These are phyloP conservation scores for Tephrocybe sp. DNA, from an alignment of 768 basidiomycete genomes.

Conservation along the genomic window DNA sequence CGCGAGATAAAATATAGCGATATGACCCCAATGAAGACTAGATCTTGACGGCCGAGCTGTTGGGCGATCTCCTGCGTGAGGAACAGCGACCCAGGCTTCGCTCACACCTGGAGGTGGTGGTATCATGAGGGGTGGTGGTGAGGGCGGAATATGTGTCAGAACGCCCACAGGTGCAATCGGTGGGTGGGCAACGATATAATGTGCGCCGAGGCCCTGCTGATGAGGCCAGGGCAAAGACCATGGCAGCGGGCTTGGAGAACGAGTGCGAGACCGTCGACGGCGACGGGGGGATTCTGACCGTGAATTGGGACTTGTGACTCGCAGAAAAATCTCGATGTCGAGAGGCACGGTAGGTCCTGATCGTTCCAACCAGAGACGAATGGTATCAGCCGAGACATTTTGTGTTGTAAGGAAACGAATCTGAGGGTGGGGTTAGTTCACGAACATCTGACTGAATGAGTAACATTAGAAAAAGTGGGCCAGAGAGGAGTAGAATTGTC, in stretches of 20 bases:
- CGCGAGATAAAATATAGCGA: constrained; percentile 74
- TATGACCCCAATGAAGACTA: constrained; percentile 75
- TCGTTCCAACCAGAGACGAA: constrained; percentile 81
- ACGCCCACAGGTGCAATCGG: constrained; percentile 21
- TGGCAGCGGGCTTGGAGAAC: constrained; percentile 26
- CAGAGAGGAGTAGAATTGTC: no score
- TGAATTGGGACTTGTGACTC: constrained; percentile 35
- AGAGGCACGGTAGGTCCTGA: constrained; percentile 68
- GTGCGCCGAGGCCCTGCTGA: constrained; percentile 26
- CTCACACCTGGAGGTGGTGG: constrained; percentile 37
- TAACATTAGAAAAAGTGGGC: no score
- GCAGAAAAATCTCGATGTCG: constrained; percentile 79
- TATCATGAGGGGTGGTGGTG: constrained; percentile 43
- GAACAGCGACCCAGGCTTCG: constrained; percentile 35
- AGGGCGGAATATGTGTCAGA: constrained; percentile 27
- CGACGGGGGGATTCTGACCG: constrained; percentile 20
- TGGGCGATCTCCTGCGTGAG: constrained; percentile 22
- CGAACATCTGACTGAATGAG: background rate
- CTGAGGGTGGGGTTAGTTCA: constrained; percentile 30
- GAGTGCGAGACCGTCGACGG: constrained; percentile 24
- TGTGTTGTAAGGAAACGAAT: constrained; percentile 74
- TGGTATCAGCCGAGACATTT: constrained; percentile 69
- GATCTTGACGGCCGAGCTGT: constrained; percentile 32
- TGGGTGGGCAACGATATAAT: constrained; percentile 35
- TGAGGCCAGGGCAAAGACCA: constrained; percentile 30